These are phyloP conservation scores for Helicocarpus griseus DNA, from an alignment of 2,329 filamentous ascomycete genomes.

Conservation along the genomic window DNA sequence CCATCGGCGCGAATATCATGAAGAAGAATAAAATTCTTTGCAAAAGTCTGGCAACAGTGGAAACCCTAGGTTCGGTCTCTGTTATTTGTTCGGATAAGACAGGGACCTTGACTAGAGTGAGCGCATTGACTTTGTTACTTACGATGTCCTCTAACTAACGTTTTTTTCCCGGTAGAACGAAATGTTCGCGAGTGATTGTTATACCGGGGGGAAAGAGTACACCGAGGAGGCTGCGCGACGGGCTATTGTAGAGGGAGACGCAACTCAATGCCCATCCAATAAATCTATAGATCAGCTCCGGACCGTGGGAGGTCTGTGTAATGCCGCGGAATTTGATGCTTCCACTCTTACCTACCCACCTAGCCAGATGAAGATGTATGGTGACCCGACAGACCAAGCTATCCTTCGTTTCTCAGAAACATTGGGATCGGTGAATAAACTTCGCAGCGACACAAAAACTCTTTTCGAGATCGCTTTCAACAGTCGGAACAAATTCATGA, in stretches of 20 bases:
- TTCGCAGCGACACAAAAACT: conserved; percentile 54
- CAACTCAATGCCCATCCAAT: conserved; percentile 15
- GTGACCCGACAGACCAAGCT: conserved; percentile 68
- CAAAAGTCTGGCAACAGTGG: conserved; percentile 70
- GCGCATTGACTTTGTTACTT: neutral
- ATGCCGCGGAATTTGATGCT: conserved; percentile 65
- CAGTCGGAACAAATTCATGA: conserved; percentile 77
- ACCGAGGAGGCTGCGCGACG: conserved; percentile 44
- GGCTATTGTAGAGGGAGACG: conserved; percentile 20
- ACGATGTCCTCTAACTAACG: neutral
- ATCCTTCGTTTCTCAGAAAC: conserved; percentile 62
- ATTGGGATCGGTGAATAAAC: conserved; percentile 50
- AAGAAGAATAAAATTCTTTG: conserved; percentile 65
- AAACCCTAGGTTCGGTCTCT: conserved; percentile 63
- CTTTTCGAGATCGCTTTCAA: conserved; percentile 65
- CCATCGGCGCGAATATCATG: conserved; percentile 70
- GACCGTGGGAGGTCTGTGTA: conserved; percentile 57
- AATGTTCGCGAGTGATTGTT: conserved; percentile 63
- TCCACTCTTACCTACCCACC: conserved; percentile 51
- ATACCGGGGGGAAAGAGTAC: conserved; percentile 46
- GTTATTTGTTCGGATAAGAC: conserved; percentile 72
- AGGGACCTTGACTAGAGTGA: conserved; percentile 39
- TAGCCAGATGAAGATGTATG: conserved; percentile 54
- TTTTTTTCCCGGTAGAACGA: conserved; percentile 42
- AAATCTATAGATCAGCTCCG: conserved; percentile 50